Evolutionary conservation across 768 basidiomycete species (phyloP).

Genomic region (Crucibulum laeve): DNA sequence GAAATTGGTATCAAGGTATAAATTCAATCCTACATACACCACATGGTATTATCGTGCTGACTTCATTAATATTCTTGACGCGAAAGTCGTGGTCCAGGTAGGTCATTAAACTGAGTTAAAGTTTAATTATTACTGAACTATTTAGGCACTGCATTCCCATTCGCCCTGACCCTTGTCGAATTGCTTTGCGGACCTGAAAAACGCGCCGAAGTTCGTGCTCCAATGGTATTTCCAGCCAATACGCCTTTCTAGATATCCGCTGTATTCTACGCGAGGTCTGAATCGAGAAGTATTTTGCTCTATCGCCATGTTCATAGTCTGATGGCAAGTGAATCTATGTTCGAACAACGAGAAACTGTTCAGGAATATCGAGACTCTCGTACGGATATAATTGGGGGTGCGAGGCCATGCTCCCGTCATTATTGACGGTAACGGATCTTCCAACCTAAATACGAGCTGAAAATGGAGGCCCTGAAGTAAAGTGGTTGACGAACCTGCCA

Average conservation of each 20-base stretch:
- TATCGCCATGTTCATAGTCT: neutral
- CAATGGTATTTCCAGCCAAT: conserved; percentile 68
- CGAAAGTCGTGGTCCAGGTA: conserved; percentile 68
- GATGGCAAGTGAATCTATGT: conserved; percentile 23
- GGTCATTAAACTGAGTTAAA: conserved; percentile 10
- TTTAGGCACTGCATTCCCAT: conserved; percentile 70
- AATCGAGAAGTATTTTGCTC: too few relatives aligned
- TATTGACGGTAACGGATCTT: conserved; percentile 28
- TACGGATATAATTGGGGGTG: conserved; percentile 43
- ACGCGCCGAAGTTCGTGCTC: conserved; percentile 53
- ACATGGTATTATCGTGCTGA: neutral
- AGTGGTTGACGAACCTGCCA: conserved; percentile 55
- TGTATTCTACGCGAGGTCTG: too few relatives aligned
- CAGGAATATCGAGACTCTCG: conserved; percentile 65
- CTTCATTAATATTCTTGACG: conserved; percentile 2
- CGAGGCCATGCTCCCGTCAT: conserved; percentile 31
- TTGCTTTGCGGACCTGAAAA: conserved; percentile 60
- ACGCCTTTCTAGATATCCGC: conserved; percentile 40
- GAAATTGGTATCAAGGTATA: conserved; percentile 75
- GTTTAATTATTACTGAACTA: neutral
- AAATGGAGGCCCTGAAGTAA: conserved; percentile 3
- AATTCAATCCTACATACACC: conserved; percentile 5
- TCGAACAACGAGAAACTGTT: conserved; percentile 66
- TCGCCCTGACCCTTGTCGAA: conserved; percentile 75
- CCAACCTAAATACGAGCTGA: conserved; percentile 35